These are phyloP conservation scores for Crucibulum parvulum DNA, from an alignment of 1,284 basidiomycete species.

Conservation along the genomic window DNA sequence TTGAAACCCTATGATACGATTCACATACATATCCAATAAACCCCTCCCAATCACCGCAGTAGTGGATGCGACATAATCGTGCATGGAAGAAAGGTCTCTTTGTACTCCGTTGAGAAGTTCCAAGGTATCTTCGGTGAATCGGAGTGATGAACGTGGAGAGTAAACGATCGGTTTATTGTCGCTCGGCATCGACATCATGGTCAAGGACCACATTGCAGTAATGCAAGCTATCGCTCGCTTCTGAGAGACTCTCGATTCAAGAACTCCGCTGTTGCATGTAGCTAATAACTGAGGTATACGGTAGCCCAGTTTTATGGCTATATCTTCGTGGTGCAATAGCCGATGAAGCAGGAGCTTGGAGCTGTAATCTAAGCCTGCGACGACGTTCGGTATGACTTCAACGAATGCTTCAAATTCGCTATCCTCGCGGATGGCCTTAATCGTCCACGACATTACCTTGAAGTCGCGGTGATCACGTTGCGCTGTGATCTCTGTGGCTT, in stretches of 20 bases:
- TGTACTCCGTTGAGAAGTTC: constrained; percentile 26
- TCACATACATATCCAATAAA: constrained; percentile 38
- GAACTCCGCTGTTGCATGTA: constrained; percentile 29
- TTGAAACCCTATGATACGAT: constrained; percentile 13
- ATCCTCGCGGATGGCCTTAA: constrained; percentile 38
- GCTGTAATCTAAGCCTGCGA: constrained; percentile 43
- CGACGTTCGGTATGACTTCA: constrained; percentile 40
- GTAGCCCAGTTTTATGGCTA: constrained; percentile 33
- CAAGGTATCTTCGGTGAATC: constrained; percentile 40
- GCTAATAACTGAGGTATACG: constrained; percentile 40
- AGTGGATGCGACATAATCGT: constrained; percentile 31
- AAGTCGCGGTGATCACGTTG: constrained; percentile 37
- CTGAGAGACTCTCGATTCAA: constrained; percentile 24
- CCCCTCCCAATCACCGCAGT: constrained; percentile 33
- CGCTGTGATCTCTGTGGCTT: constrained; percentile 33
- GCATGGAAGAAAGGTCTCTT: constrained; percentile 24
- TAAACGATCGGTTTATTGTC: constrained; percentile 9
- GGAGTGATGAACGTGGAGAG: constrained; percentile 21
- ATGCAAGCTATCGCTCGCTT: constrained; percentile 38
- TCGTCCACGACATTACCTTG: constrained; percentile 37
- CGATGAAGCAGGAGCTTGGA: constrained; percentile 39
- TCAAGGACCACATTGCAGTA: constrained; percentile 44
- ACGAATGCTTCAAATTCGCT: constrained; percentile 42
- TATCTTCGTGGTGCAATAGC: constrained; percentile 35
- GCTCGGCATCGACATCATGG: constrained; percentile 41